Base-by-base conservation (phyloP, 2,329 filamentous ascomycete species). In the Malbranchea cinnamomea region DNA sequence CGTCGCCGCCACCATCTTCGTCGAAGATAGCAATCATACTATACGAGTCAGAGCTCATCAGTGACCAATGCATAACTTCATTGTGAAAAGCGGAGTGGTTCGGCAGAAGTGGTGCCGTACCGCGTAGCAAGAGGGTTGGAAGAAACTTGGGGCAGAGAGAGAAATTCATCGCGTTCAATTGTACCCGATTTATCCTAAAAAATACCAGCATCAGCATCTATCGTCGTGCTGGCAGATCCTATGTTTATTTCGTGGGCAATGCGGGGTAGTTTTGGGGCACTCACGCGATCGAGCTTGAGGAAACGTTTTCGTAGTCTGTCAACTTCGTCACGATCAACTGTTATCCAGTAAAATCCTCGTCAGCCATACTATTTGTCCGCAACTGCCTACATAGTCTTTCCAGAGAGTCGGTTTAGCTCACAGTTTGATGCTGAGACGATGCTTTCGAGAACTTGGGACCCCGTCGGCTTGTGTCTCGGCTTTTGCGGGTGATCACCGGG, bases 21-120 rank as follows among this genome's bases (percentile, higher is more conserved):
- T 98, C 89, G 53, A 98, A 95, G 47, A 95, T 98, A 35, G 89
- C 87, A 50, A 98, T 98, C 84, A 98, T 93, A 58, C 81, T 85
- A 51, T 37, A 18, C 19, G 18, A 16, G 23, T 19, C 24, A 14
- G 15, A 33, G 20, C 23, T 21, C 26, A 14, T 23, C 13, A 10
- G 12, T 23, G 3, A 26, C 26, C 6, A 19, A 10, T 28, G n/a
- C 22, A n/a, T n/a, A n/a, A n/a, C n/a, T n/a, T n/a, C n/a, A n/a
- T n/a, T n/a, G n/a, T n/a, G n/a, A n/a, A n/a, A n/a, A n/a, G n/a
- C n/a, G n/a, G n/a, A n/a, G n/a, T n/a, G n/a, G n/a, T n/a, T n/a
- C n/a, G n/a, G n/a, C n/a, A 11, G 18, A 28, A 10, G 30, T 31
- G 23, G 14, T n/a, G 27, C 44, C 57, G 46, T 64, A 84, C 80